These are phyloP conservation scores for Daldinia decipiens DNA, from an alignment of 495 filamentous ascomycete species.

Conservation along the genomic window DNA sequence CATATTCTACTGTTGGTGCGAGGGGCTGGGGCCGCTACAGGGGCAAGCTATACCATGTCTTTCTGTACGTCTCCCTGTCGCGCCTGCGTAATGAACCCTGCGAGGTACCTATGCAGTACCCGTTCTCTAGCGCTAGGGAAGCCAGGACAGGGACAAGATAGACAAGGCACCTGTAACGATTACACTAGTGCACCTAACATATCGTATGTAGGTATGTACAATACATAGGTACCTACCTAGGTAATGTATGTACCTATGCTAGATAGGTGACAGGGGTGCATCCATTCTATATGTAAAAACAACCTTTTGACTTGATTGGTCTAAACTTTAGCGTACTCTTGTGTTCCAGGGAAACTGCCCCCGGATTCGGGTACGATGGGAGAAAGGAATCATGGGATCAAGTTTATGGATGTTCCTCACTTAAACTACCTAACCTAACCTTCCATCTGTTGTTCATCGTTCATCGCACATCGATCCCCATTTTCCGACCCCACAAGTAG, in stretches of 20 bases:
- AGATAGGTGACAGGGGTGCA: conserved; percentile 25
- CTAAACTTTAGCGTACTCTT: conserved; percentile 17
- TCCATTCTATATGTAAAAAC: conserved; percentile 36
- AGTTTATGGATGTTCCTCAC: conserved; percentile 8
- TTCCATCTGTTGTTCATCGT: background rate
- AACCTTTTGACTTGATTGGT: conserved; percentile 29
- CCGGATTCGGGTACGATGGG: conserved; percentile 32
- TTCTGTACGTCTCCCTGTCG: conserved; percentile 4
- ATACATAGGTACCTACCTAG: too few relatives aligned
- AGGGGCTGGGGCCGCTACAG: conserved; percentile 24
- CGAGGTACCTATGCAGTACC: conserved; percentile 24
- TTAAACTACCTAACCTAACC: background rate
- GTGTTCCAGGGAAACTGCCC: conserved; percentile 16
- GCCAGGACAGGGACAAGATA: conserved; percentile 25
- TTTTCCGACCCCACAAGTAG: conserved; percentile 34
- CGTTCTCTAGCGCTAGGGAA: conserved; percentile 19
- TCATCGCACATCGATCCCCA: conserved; percentile 9
- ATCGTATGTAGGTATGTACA: too few relatives aligned
- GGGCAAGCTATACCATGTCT: conserved; percentile 12
- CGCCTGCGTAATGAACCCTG: conserved; percentile 17
- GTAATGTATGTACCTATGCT: too few relatives aligned
- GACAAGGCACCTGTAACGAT: conserved; percentile 11
- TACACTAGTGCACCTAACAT: too few relatives aligned
- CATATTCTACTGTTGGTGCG: conserved; percentile 20
- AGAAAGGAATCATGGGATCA: conserved; percentile 43